Evolutionary conservation across 73 alveolate genomes (phyloP).

Genomic region (Uronychia setigera): DNA sequence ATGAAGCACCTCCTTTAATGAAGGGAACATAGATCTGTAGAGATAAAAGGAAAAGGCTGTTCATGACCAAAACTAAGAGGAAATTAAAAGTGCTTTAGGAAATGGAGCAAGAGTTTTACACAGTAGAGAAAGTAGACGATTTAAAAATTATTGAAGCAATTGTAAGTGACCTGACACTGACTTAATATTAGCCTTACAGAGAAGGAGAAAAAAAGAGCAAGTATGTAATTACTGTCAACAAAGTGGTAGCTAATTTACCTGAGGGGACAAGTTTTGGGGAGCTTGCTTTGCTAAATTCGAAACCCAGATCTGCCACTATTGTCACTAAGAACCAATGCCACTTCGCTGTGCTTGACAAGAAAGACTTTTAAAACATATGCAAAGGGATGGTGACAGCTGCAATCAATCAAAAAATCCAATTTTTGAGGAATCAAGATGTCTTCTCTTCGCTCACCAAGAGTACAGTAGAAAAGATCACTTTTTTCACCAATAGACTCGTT

Average conservation of each 20-base stretch:
- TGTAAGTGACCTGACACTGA: background rate
- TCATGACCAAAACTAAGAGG: background rate
- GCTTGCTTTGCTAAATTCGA: conserved; percentile 1
- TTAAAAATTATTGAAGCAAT: background rate
- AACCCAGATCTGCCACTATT: conserved; percentile 8
- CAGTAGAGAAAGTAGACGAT: background rate
- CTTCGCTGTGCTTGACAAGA: conserved; percentile 3
- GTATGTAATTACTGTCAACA: background rate
- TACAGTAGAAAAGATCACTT: background rate
- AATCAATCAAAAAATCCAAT: background rate
- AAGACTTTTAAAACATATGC: background rate
- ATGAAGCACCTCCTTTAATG: background rate
- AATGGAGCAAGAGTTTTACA: background rate
- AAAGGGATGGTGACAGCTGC: background rate
- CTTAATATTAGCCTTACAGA: background rate
- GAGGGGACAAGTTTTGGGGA: conserved; percentile 9
- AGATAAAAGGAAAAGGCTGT: background rate
- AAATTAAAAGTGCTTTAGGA: background rate
- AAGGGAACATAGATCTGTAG: too few relatives aligned
- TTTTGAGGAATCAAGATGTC: background rate
- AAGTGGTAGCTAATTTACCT: background rate
- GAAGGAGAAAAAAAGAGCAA: background rate
- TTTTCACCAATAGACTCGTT: background rate
- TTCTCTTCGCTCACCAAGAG: background rate
- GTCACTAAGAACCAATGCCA: background rate